Conservation (phyloP, 148 eudicot species). For the Camellia sinensis region DNA sequence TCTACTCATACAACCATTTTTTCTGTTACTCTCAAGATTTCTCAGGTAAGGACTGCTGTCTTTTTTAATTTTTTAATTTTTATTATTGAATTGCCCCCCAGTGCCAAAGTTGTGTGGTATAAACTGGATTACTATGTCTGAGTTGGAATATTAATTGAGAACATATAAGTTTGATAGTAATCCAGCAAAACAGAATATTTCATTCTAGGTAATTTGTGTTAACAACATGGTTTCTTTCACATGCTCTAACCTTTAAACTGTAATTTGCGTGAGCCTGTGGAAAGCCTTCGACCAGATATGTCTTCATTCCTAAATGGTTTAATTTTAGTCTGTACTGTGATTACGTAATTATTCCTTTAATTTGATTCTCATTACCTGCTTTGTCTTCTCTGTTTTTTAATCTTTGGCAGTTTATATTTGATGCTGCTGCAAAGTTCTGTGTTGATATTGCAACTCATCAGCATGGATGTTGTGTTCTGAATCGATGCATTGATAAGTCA, state of each 20-base stretch:
- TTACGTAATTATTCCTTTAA: not conserved
- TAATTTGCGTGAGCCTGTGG: not conserved
- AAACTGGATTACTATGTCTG: not conserved
- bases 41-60: not conserved
- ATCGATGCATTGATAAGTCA: conserved; percentile 59
- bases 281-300: not conserved
- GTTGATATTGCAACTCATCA: conserved; percentile 67
- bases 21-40: not conserved
- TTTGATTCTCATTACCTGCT: not conserved
- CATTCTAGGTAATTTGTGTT: not conserved
- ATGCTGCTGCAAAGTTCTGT: conserved; percentile 60
- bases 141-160: not conserved
- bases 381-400: not conserved
- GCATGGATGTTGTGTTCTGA: conserved; percentile 71
- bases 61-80: not conserved
- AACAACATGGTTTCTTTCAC: not conserved
- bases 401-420: conserved; percentile 55
- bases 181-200: not conserved
- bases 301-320: not conserved
- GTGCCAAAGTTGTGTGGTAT: not conserved
- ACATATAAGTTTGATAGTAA: not conserved
- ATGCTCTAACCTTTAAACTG: not conserved
- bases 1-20: too few relatives aligned
- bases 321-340: not conserved
- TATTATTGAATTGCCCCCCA: not conserved